A percentile compares a stretch with the other conserved stretches of the same genome.
Evolutionary conservation across 257 asterid genomes (phyloP).

Genomic region (Fraxinus quadrangulata): DNA sequence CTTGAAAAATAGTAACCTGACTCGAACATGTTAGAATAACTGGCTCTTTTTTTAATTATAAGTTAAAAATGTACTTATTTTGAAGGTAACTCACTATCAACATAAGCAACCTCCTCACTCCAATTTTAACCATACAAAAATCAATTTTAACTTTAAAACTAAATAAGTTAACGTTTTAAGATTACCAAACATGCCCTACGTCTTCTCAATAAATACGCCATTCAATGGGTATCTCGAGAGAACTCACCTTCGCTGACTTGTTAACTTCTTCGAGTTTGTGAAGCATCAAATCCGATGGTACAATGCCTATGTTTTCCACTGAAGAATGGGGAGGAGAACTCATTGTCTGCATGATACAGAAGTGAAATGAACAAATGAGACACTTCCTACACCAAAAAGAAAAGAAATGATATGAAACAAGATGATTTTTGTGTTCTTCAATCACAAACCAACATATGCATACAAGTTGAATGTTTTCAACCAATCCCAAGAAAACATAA

Average conservation of each 20-base stretch:
- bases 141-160: background rate
- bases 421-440: background rate
- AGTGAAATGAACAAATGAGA: background rate
- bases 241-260: slow-evolving; percentile 62
- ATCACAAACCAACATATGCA: background rate
- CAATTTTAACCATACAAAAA: background rate
- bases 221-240: background rate
- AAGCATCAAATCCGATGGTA: slow-evolving; percentile 54
- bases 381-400: background rate
- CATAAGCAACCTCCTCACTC: background rate
- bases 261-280: slow-evolving; percentile 70
- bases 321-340: slow-evolving; percentile 43
- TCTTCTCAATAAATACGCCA: too few species aligned
- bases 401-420: background rate
- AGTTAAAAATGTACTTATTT: background rate
- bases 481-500: background rate
- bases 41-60: background rate
- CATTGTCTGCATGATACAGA: slow-evolving; percentile 39
- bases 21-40: background rate
- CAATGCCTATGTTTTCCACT: slow-evolving; percentile 41
- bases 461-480: background rate
- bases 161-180: background rate
- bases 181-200: background rate
- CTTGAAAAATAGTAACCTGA: background rate
- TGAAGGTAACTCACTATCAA: background rate